Evolutionary conservation across 73 alveolate genomes (phyloP), one percentile per base, ranked within the genome.

Genomic region (Tetrahymena malaccensis): DNA sequence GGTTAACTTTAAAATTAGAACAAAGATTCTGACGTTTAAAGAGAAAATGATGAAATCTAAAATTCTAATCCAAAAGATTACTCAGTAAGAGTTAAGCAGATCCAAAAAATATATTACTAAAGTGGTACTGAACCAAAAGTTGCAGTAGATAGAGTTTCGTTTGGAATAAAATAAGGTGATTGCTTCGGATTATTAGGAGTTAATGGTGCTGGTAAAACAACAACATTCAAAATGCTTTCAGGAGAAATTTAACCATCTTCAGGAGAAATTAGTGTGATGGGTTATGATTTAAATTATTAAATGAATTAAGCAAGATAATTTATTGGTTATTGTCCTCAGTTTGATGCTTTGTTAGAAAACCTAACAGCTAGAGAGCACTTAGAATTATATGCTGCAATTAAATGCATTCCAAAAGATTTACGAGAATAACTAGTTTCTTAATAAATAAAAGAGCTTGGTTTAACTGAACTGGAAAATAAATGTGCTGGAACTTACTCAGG

Each of bases 321-420:
- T 43, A 98, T 98, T 43, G 99, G 99, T 16, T 98, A 98, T 95
- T 98, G 99, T 85, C 99, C 99, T 43, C 98, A 98, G 95, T 96
- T 97, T 94, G 98, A 98, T 96, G 97, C 99, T 89, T 94, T 98
- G 19, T 98, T 98, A 96, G 97, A 96, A 55, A 94, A 58, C 84
- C 93, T 98, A 98, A 98, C 99, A 25, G 99, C 96, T 5, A 89
- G 95, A 95, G 99, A 98, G 96, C 99, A 98, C 94, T 93, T 98
- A 19, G 96, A 93, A 7, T 96, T 94, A 96, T 98, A 98, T 97
- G 96, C 98, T 2, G 93, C 94, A 35, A 97, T 98, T 25, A 98
- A 97, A 95, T 98, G 98, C 35, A 96, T 98, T 37, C 96, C 97
- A 58, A 16, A 22, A 22, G 94, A 83, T 33, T 55, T 38, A n/a